Evolutionary conservation across 2,329 filamentous ascomycete genomes (phyloP).

Genomic region (Ophiocordyceps polyrhachis-furcata): DNA sequence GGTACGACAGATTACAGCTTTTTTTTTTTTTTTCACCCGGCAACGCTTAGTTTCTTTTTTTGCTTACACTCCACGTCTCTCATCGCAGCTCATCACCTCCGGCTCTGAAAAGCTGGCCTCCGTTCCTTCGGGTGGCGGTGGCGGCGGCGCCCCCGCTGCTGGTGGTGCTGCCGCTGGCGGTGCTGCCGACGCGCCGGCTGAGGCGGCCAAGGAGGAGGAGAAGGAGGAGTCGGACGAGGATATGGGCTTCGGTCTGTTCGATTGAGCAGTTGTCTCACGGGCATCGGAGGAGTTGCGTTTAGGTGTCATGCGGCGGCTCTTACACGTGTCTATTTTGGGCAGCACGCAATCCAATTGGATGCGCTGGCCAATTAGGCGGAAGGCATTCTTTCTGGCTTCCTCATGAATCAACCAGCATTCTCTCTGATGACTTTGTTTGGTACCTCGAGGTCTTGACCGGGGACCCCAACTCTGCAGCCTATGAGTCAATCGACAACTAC

Average conservation of each 20-base stretch:
- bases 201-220: slow-evolving; percentile 52
- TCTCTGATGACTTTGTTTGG: slow-evolving; percentile 5
- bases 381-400: slow-evolving; percentile 10
- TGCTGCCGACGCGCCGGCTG: slow-evolving; percentile 42
- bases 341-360: slow-evolving; percentile 1
- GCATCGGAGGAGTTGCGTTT: slow-evolving; percentile 8
- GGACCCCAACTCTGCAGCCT: neutral
- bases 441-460: neutral
- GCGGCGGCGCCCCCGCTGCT: slow-evolving; percentile 49
- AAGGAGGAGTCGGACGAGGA: slow-evolving; percentile 61
- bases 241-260: slow-evolving; percentile 62
- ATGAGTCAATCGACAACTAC: neutral
- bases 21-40: neutral
- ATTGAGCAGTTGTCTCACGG: slow-evolving; percentile 30
- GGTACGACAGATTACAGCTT: slow-evolving; percentile 29
- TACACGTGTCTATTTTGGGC: slow-evolving; percentile 6
- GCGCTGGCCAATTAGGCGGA: slow-evolving; percentile 9
- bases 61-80: neutral
- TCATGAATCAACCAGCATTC: slow-evolving; percentile 12
- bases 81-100: slow-evolving; percentile 66
- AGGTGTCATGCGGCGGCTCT: slow-evolving; percentile 14
- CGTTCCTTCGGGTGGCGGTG: slow-evolving; percentile 80
- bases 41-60: neutral
- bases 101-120: slow-evolving; percentile 90
- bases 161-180: slow-evolving; percentile 49